phyloP scores from a whole-genome alignment of 2,329 filamentous ascomycete genomes.

The Coleophoma crateriformis region DNA sequence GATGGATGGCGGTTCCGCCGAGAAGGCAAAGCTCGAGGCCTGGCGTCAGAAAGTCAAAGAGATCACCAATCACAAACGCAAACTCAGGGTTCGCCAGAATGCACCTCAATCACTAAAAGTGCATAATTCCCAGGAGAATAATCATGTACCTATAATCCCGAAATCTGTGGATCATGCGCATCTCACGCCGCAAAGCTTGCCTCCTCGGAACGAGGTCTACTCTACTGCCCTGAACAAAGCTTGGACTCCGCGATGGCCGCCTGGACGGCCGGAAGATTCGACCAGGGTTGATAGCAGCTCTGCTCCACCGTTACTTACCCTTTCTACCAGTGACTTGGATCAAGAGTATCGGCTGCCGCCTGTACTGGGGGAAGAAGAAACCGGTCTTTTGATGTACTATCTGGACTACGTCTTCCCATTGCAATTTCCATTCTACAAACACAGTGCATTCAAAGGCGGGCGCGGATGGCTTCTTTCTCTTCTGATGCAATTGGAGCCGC shows the following conservation, averaged over 20 bases:
- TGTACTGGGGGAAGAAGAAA: constrained; percentile 1
- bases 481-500: constrained; percentile 48
- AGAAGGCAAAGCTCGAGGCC: background rate
- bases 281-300: background rate
- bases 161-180: too few relatives aligned
- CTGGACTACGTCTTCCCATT: constrained; percentile 58
- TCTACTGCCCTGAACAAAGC: background rate
- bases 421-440: constrained; percentile 58
- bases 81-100: background rate
- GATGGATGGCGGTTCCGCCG: constrained; percentile 11
- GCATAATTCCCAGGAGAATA: background rate
- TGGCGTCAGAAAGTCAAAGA: background rate
- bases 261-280: background rate
- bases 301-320: background rate
- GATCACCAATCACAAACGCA: background rate
- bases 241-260: background rate
- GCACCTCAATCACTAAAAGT: background rate
- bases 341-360: background rate
- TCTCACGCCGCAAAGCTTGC: too few relatives aligned
- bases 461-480: constrained; percentile 55
- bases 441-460: constrained; percentile 47
- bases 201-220: background rate
- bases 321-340: background rate
- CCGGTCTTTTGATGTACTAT: constrained; percentile 48
- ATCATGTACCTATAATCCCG: too few relatives aligned